Evolutionary conservation across 176 grass and related monocot genomes (phyloP).

Genomic region (Thalia dealbata): DNA sequence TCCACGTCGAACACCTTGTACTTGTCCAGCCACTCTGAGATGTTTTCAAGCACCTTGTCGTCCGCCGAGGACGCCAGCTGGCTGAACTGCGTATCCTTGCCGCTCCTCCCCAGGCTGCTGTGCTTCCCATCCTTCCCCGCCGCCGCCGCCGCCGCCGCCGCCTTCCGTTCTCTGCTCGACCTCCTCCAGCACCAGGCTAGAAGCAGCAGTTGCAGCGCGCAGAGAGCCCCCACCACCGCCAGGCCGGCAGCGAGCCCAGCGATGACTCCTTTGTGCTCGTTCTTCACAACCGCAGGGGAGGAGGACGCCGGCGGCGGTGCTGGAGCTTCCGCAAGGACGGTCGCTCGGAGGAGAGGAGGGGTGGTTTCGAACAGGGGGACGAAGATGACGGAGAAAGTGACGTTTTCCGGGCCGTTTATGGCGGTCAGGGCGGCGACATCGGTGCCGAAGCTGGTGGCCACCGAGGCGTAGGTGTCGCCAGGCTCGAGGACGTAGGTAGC

Average conservation of each 20-base stretch:
- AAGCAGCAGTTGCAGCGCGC: conserved; percentile 43
- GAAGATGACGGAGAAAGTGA: conserved; percentile 33
- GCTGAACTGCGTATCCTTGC: conserved; percentile 13
- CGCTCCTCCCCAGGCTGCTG: conserved; percentile 27
- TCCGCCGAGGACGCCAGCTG: conserved; percentile 11
- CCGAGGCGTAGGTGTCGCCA: conserved; percentile 59
- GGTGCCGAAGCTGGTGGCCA: conserved; percentile 53
- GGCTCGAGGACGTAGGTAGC: conserved; percentile 80
- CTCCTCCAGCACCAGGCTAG: conserved; percentile 40
- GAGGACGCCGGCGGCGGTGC: conserved; percentile 27
- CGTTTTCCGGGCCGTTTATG: conserved; percentile 58
- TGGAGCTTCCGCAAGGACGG: conserved; percentile 10
- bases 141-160: neutral
- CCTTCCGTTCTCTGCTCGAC: conserved; percentile 8
- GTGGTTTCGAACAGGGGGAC: conserved; percentile 48
- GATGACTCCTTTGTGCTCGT: conserved; percentile 43
- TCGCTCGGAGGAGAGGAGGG: conserved; percentile 47
- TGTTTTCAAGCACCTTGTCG: conserved; percentile 40
- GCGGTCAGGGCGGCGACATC: conserved; percentile 39
- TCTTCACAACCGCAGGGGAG: conserved; percentile 4
- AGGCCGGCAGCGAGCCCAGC: conserved; percentile 49
- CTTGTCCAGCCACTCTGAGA: conserved; percentile 95
- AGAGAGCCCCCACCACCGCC: conserved; percentile 41
- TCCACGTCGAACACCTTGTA: conserved; percentile 75
- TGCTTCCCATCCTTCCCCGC: conserved; percentile 1